These are phyloP conservation scores for Phaeophleospora eucalypticola DNA, from an alignment of 2,329 filamentous ascomycete species.

Conservation along the genomic window DNA sequence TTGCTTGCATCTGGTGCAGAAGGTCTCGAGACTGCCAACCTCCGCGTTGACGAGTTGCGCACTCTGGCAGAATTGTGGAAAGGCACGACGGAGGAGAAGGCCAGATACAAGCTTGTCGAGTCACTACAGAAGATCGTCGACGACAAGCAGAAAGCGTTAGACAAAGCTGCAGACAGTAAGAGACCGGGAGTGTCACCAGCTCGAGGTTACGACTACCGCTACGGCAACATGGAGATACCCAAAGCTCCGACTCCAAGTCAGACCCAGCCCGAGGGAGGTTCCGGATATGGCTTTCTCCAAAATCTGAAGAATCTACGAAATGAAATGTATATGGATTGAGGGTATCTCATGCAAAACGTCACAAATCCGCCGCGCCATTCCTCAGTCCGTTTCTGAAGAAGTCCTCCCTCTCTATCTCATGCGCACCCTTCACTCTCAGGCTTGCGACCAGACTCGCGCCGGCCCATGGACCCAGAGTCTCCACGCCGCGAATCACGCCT, in stretches of 20 bases:
- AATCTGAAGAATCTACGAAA: constrained; percentile 48
- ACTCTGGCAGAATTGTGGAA: constrained; percentile 80
- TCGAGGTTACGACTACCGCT: constrained; percentile 26
- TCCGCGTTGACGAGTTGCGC: constrained; percentile 72
- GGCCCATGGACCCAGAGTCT: constrained; percentile 69
- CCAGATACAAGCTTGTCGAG: constrained; percentile 76
- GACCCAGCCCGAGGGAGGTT: constrained; percentile 34
- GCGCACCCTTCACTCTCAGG: constrained; percentile 64
- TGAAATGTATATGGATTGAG: constrained; percentile 25
- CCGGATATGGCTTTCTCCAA: constrained; percentile 48
- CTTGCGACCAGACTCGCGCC: constrained; percentile 68
- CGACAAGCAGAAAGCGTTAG: constrained; percentile 55
- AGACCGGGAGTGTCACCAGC: constrained; percentile 20
- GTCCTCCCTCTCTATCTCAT: constrained; percentile 65
- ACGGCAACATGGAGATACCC: constrained; percentile 17
- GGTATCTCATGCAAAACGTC: constrained; percentile 1
- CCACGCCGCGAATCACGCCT: constrained; percentile 61
- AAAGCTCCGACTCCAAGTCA: constrained; percentile 20
- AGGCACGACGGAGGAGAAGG: constrained; percentile 92
- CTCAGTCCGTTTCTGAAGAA: constrained; percentile 63
- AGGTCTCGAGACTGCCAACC: constrained; percentile 69
- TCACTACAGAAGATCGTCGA: constrained; percentile 76
- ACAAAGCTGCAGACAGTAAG: constrained; percentile 24
- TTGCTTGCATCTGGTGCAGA: constrained; percentile 58
- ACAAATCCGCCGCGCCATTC: constrained; percentile 14